Evolutionary conservation across 345 rosid genomes (phyloP), one percentile per base, ranked within the genome.

Genomic region (Dipteronia sinensis): DNA sequence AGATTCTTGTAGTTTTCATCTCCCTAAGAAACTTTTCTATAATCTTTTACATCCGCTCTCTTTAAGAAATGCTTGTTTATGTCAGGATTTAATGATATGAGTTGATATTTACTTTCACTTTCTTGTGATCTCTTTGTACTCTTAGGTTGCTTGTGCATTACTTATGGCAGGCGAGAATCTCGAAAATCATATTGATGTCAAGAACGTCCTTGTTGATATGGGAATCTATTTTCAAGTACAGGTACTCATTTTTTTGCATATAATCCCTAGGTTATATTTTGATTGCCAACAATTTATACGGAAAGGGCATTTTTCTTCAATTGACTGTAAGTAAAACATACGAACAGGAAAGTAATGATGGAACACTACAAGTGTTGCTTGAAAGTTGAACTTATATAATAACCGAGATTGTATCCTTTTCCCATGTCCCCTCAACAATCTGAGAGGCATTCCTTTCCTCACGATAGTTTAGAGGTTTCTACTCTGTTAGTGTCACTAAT

Each of bases 201-300:
- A 82, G 83, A 40, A 86, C 65, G 75, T 77, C 75, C 85, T 86
- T 64, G 82, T 86, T 13, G 83, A 86, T 61, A 86, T 86, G 89
- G 87, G 89, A 63, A 79, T 71, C 62, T 83, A 81, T 73, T 86
- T 86, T 75, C 89, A 86, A 86, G 83, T 86, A 29, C 87, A 86
- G 83, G 89, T 82, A 82, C 66, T 67, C 7, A 51, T 51, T 65
- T 7, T 4, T 74, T 64, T 27, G 17, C 55, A 16, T 7, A 73
- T 22, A 73, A 42, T 62, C 8, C 17, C 6, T 31, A 3, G 44
- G 27, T 25, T 12, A 25, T 49, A 23, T 25, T 51, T 70, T 12
- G 23, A 70, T 51, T 49, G 7, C 73, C 42, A 58, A 46, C 8
- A 46, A 44, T 44, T 40, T 8, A 3, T 47, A 16, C 23, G 72